Conservation (phyloP, 169 alveolate genomes). For the Eimeria sp. region DNA sequence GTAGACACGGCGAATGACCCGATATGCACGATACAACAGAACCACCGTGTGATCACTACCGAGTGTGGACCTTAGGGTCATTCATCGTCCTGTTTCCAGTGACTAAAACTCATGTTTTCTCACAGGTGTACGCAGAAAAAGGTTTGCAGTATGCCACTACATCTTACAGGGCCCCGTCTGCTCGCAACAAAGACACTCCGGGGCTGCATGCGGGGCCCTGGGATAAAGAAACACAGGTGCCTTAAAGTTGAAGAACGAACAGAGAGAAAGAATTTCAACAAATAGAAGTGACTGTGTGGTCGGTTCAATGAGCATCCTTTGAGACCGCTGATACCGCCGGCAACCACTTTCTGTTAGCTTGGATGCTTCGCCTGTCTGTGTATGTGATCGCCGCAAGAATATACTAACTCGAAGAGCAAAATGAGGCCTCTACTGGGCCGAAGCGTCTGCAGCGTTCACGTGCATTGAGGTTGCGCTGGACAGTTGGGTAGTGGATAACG, state of each 20-base stretch:
- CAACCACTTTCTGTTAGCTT: neutral
- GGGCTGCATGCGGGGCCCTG: conserved; percentile 26
- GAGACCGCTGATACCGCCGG: neutral
- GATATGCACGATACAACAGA: neutral
- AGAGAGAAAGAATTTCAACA: too few species aligned
- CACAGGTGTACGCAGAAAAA: neutral
- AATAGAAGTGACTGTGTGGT: neutral
- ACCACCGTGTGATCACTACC: neutral
- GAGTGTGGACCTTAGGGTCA: neutral
- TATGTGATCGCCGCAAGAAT: neutral
- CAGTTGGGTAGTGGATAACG: neutral
- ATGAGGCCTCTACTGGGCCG: neutral
- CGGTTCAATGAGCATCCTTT: neutral
- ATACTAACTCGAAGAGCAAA: neutral
- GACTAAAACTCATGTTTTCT: neutral
- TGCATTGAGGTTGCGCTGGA: neutral
- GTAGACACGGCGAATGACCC: neutral
- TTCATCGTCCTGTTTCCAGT: neutral
- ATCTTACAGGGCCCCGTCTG: conserved; percentile 29
- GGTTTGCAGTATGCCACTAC: conserved; percentile 11
- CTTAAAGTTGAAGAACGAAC: neutral
- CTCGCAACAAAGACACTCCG: conserved; percentile 21
- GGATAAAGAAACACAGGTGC: neutral
- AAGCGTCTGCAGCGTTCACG: neutral
- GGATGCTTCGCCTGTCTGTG: neutral